Conservation (phyloP, 768 basidiomycete genomes). For the Serendipita sp. region DNA sequence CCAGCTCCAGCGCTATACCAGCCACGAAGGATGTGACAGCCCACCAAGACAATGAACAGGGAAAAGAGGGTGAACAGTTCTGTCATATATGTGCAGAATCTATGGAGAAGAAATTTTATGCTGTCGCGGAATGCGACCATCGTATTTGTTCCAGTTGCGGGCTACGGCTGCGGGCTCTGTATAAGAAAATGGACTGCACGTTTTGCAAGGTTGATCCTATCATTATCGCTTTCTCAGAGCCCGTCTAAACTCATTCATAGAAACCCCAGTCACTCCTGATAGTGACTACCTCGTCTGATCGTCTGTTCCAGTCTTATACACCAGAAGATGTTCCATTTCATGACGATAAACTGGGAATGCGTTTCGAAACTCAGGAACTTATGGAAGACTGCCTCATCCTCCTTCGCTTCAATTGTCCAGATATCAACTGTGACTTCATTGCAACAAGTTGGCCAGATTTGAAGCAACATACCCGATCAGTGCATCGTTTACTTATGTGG, state of each 20-base stretch:
- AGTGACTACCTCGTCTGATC: conserved; percentile 52
- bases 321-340: conserved; percentile 43
- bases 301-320: conserved; percentile 41
- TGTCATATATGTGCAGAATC: conserved; percentile 52
- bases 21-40: too few species aligned
- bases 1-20: too few species aligned
- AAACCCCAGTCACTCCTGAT: conserved; percentile 59
- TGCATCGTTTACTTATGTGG: conserved; percentile 73
- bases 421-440: conserved; percentile 64
- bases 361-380: conserved; percentile 81
- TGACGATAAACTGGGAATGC: conserved; percentile 58
- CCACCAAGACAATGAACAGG: neutral
- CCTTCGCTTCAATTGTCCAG: conserved; percentile 89
- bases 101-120: conserved; percentile 89
- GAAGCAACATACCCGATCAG: conserved; percentile 62
- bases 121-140: conserved; percentile 82
- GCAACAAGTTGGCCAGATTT: conserved; percentile 82
- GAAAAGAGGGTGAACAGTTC: neutral
- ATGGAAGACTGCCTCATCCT: conserved; percentile 89
- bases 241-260: conserved; percentile 22
- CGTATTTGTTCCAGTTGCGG: conserved; percentile 91
- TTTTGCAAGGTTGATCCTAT: conserved; percentile 71
- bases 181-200: conserved; percentile 86
- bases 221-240: neutral
- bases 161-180: conserved; percentile 71